These are phyloP conservation scores for Penicillium manginii DNA, from an alignment of 495 filamentous ascomycete genomes.

Conservation along the genomic window DNA sequence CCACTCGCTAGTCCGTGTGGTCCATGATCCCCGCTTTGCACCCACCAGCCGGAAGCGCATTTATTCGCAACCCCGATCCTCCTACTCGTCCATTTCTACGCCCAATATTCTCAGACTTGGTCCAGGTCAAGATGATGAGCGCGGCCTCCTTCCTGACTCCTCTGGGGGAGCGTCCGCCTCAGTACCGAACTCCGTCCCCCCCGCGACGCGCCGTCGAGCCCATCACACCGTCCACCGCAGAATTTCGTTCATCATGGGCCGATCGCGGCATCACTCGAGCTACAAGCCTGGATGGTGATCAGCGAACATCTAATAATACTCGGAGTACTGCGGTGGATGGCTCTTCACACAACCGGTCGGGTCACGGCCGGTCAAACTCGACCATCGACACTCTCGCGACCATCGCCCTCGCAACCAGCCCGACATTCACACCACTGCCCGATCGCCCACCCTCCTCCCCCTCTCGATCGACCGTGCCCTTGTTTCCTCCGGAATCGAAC, in stretches of 20 bases:
- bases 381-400: constrained; percentile 59
- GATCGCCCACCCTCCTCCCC: constrained; percentile 39
- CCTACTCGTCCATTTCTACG: constrained; percentile 15
- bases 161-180: constrained; percentile 45
- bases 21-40: constrained; percentile 54
- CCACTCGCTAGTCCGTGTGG: constrained; percentile 54
- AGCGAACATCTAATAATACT: constrained; percentile 24
- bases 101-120: constrained; percentile 14
- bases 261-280: constrained; percentile 35
- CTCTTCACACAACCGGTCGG: constrained; percentile 38
- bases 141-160: constrained; percentile 50
- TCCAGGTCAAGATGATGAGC: constrained; percentile 44
- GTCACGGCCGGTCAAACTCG: constrained; percentile 52
- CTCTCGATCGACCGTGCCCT: constrained; percentile 30
- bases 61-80: constrained; percentile 31
- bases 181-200: constrained; percentile 59
- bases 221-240: constrained; percentile 49
- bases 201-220: constrained; percentile 58
- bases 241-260: constrained; percentile 37
- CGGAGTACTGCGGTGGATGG: constrained; percentile 24
- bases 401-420: constrained; percentile 56
- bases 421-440: constrained; percentile 46
- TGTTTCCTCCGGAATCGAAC: constrained; percentile 37
- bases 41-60: constrained; percentile 47
- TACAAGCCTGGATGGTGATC: constrained; percentile 36